Percentiles rank a stretch among this genome's conserved stretches.
These are phyloP conservation scores for Prunus armeniaca DNA, from an alignment of 306 rosid genomes.

Conservation along the genomic window DNA sequence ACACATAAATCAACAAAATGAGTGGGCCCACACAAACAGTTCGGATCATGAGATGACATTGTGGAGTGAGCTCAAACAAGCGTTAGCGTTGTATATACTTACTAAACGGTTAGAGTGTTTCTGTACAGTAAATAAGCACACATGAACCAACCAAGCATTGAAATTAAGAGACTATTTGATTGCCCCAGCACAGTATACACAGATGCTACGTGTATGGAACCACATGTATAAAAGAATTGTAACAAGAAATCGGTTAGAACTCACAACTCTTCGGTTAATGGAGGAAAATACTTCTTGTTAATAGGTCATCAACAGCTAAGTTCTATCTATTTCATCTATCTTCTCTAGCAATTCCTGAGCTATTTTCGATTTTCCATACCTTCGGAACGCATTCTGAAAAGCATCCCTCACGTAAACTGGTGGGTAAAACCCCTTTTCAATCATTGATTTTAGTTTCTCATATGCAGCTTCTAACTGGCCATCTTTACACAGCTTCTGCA, in stretches of 20 bases:
- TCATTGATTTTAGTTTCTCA: slow-evolving; percentile 54
- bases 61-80: no score
- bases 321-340: slow-evolving; percentile 14
- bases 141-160: no score
- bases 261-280: not conserved
- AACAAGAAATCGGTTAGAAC: not conserved
- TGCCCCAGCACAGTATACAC: no score
- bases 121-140: no score
- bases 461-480: slow-evolving; percentile 54
- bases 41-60: no score
- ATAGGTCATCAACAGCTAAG: not conserved
- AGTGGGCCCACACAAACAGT: no score
- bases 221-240: not conserved
- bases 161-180: no score
- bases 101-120: no score
- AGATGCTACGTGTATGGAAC: no score
- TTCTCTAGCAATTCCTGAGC: slow-evolving; percentile 51
- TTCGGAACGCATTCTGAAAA: slow-evolving; percentile 46
- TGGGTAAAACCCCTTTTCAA: slow-evolving; percentile 48
- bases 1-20: no score
- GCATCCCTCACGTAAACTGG: slow-evolving; percentile 54
- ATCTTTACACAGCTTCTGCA: slow-evolving; percentile 55
- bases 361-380: slow-evolving; percentile 44
- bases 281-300: not conserved
- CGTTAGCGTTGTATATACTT: no score